Evolutionary conservation across 345 rosid species (phyloP).

Genomic region (Acer saccharum): DNA sequence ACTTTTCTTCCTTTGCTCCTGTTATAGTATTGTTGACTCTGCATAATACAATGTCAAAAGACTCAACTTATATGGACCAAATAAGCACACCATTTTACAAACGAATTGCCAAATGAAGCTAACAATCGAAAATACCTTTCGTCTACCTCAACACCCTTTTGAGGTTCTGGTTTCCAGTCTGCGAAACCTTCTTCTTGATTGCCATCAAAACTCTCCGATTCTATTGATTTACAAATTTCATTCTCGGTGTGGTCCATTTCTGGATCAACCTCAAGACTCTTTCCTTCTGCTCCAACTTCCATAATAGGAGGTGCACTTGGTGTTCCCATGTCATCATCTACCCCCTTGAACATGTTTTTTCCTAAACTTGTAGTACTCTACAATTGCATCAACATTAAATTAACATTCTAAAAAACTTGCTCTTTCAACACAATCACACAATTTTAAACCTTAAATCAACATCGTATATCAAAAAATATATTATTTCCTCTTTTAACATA

Average conservation of each 20-base stretch:
- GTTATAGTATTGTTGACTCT: constrained; percentile 37
- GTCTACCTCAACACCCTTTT: constrained; percentile 33
- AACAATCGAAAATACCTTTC: constrained; percentile 51
- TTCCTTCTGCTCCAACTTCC: constrained; percentile 52
- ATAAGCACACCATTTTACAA: not conserved
- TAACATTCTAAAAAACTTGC: constrained; percentile 2
- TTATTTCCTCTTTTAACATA: not conserved
- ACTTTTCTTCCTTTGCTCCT: constrained; percentile 42
- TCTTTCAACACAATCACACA: not conserved
- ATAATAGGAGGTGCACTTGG: constrained; percentile 93
- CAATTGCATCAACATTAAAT: constrained; percentile 13
- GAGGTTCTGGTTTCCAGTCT: constrained; percentile 29
- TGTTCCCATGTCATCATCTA: constrained; percentile 68
- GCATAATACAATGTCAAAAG: constrained; percentile 28
- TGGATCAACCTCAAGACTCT: constrained; percentile 37
- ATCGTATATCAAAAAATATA: not conserved
- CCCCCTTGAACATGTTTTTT: constrained; percentile 29
- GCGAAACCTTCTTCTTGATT: constrained; percentile 31
- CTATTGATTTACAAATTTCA: constrained; percentile 33
- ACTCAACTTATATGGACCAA: not conserved
- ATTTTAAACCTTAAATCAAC: not conserved
- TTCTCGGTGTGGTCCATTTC: constrained; percentile 35
- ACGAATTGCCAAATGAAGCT: not conserved
- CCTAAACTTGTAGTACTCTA: constrained; percentile 39
- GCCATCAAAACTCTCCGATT: constrained; percentile 29